Percentiles rank a stretch among this genome's conserved stretches.
These are phyloP conservation scores for Epichloe sibirici DNA, from an alignment of 2,329 filamentous ascomycete genomes.

Conservation along the genomic window DNA sequence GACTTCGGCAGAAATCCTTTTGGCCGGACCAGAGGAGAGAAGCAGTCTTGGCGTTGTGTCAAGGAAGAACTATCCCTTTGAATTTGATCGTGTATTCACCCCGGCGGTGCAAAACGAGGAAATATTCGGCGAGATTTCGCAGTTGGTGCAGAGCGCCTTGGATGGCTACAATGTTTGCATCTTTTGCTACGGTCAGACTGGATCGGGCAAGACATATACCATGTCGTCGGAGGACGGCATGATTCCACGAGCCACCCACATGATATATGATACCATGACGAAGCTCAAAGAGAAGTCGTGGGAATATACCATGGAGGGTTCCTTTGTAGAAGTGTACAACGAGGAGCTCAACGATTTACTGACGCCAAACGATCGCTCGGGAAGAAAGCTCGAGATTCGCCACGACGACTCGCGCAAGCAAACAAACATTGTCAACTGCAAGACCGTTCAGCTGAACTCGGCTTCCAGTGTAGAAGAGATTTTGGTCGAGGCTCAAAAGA, in stretches of 20 bases:
- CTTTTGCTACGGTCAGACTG: constrained; percentile 96
- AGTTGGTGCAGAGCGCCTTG: constrained; percentile 88
- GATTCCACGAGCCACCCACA: constrained; percentile 84
- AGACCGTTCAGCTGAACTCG: constrained; percentile 63
- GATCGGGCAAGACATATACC: constrained; percentile 90
- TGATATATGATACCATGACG: constrained; percentile 84
- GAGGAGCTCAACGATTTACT: constrained; percentile 91
- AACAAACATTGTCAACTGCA: constrained; percentile 71
- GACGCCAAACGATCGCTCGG: constrained; percentile 41
- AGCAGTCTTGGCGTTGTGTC: constrained; percentile 65
- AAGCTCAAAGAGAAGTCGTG: constrained; percentile 82
- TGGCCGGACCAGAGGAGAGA: constrained; percentile 73
- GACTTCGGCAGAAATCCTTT: constrained; percentile 75
- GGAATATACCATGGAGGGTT: constrained; percentile 88
- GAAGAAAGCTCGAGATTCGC: constrained; percentile 76
- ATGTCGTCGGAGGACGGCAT: constrained; percentile 90
- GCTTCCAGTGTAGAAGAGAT: constrained; percentile 70
- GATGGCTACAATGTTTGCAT: constrained; percentile 99
- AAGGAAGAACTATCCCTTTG: constrained; percentile 72
- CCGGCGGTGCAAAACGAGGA: constrained; percentile 67
- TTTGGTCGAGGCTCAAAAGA: constrained; percentile 67
- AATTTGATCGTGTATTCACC: constrained; percentile 86
- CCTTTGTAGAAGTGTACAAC: constrained; percentile 96
- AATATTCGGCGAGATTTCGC: constrained; percentile 92
- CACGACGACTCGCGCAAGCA: constrained; percentile 75